Base-by-base conservation (phyloP, 2,329 filamentous ascomycete species). In the Sporothrix protearum region DNA sequence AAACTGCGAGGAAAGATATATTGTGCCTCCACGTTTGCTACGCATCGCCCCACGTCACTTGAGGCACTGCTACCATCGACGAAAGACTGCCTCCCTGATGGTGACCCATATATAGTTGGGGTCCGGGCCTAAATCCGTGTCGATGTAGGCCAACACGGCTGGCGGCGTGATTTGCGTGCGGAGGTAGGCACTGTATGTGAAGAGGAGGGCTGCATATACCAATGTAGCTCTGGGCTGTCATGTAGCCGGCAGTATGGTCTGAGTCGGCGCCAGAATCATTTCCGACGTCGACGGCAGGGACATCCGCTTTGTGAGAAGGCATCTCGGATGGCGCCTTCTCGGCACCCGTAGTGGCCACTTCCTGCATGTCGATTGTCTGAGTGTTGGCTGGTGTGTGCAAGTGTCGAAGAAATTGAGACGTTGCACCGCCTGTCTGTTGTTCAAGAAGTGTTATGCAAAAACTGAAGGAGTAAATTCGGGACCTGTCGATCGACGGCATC, bases 121-220 rank as follows among this genome's bases (percentile, higher is more conserved):
- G 10, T 69, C 33, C 3, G 71, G 71, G 8, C 71, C 71, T 2
- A 73, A 64, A 7, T 73, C 69, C 1, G 68, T 55, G 19, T 73
- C 68, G 55, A 73, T 73, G 39, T 73, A 73, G 5, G 69, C 64
- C 16, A 73, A 30, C 12, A 71, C 64, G 3, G 69, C 64, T 9
- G 69, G 55, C 2, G 69, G 68, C 69, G 71, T 71, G 19, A 45
- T 42, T 25, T 47, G 71, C 16, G 71, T 73, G 45, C 39, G 69
- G 5, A 73, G 53, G 33, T 73, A 73, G 22, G 63, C 69, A 19
- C 71, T 71, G 71, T 67, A 57, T 73, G 75, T 75, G 76, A 51
- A 69, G 64, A 45, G 45, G 33, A 64, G n/a, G 0, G 22, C 59
- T 12, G 22, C 63, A 36, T n/a, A 67, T 67, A 28, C 63, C 30